These are phyloP conservation scores for Suillus weaverae DNA, from an alignment of 768 basidiomycete species.

Conservation along the genomic window DNA sequence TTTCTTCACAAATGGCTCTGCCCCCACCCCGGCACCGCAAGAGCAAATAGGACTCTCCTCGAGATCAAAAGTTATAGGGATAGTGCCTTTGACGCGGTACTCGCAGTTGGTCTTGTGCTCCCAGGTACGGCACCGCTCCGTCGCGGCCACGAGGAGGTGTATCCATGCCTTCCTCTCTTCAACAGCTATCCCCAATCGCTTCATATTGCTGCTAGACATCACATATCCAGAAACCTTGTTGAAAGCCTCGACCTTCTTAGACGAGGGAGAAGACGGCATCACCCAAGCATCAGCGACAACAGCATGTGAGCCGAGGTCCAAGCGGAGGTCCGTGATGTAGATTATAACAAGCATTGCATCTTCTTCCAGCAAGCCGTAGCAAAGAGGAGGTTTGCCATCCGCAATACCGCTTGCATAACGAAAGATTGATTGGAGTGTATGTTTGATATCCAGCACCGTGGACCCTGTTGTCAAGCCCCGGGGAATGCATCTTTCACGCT, in stretches of 20 bases:
- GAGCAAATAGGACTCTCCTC: conserved; percentile 46
- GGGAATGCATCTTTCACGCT: conserved; percentile 24
- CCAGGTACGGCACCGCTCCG: conserved; percentile 58
- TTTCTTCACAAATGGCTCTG: conserved; percentile 35
- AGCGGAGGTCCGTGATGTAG: conserved; percentile 45
- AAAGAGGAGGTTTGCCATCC: conserved; percentile 16
- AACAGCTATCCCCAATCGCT: conserved; percentile 10
- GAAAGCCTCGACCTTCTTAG: background rate
- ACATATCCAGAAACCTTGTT: background rate
- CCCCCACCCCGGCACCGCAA: conserved; percentile 52
- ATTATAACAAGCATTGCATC: conserved; percentile 37
- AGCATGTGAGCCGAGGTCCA: conserved; percentile 50
- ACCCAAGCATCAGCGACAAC: conserved; percentile 51
- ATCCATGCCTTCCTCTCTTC: conserved; percentile 50
- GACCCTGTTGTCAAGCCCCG: conserved; percentile 15
- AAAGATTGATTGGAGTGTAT: conserved; percentile 31
- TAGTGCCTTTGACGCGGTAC: conserved; percentile 34
- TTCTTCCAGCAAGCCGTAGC: conserved; percentile 21
- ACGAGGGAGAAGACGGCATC: conserved; percentile 33
- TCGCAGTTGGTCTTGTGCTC: conserved; percentile 47
- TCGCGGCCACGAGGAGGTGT: conserved; percentile 48
- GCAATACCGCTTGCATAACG: conserved; percentile 24
- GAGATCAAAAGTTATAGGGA: conserved; percentile 42
- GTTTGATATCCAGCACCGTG: conserved; percentile 34
- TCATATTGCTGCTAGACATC: background rate